Percentiles rank a stretch among this genome's conserved stretches.
Conservation (phyloP, 352 stramenopile species). For the Globisporangium middletonii region DNA sequence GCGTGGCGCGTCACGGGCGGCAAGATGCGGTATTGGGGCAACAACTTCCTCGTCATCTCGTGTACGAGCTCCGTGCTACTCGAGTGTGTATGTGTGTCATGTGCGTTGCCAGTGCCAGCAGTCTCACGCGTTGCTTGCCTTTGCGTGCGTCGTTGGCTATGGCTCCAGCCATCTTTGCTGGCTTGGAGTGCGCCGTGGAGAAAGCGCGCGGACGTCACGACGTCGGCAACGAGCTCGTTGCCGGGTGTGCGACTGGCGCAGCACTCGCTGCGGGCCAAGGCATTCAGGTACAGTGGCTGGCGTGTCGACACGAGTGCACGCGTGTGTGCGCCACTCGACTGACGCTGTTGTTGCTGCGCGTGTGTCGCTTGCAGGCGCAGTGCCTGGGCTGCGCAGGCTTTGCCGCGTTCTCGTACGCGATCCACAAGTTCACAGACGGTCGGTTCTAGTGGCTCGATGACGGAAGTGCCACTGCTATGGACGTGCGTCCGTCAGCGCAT, state of each 20-base stretch:
- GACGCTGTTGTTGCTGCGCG: too few relatives aligned
- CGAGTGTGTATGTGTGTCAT: background rate
- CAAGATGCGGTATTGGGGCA: constrained; percentile 82
- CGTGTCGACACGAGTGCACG: background rate
- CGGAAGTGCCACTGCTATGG: too few relatives aligned
- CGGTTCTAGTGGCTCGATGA: constrained; percentile 33
- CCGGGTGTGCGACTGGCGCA: constrained; percentile 93
- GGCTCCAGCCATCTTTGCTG: constrained; percentile 89
- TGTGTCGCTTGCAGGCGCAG: constrained; percentile 43
- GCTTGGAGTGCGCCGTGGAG: constrained; percentile 91
- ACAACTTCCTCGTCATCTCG: constrained; percentile 86
- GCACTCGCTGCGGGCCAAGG: constrained; percentile 92
- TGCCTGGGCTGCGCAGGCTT: constrained; percentile 92
- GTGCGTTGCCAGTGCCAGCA: background rate
- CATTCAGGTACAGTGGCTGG: constrained; percentile 34
- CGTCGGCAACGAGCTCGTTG: constrained; percentile 92
- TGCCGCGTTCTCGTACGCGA: constrained; percentile 88
- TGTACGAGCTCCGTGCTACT: constrained; percentile 18
- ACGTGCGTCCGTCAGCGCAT: too few relatives aligned
- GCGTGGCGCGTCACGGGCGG: constrained; percentile 63
- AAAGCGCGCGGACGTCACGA: constrained; percentile 93
- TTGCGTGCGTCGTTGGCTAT: background rate
- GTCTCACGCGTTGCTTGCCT: constrained; percentile 1
- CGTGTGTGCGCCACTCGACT: background rate
- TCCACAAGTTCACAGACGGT: constrained; percentile 84